These are phyloP conservation scores for Botryosphaeria dothidea DNA, from an alignment of 2,329 filamentous ascomycete species.

Conservation along the genomic window DNA sequence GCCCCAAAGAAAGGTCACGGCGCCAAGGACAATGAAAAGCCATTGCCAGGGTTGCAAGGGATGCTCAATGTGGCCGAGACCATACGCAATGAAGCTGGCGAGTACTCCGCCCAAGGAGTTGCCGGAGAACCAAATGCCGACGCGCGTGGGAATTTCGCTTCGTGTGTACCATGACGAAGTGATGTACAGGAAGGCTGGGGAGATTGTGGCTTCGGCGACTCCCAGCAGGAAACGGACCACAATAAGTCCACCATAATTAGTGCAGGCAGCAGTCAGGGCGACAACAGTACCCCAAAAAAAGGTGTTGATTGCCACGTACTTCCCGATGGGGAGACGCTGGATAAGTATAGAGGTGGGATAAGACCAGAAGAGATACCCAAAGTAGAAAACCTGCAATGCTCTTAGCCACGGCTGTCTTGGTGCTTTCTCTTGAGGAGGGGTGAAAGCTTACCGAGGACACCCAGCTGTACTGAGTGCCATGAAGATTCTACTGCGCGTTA, in stretches of 20 bases:
- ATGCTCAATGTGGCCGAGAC: conserved; percentile 14
- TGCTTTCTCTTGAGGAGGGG: too few relatives aligned
- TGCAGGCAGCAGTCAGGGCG: conserved; percentile 29
- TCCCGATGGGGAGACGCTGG: conserved; percentile 49
- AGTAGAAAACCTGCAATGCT: conserved; percentile 43
- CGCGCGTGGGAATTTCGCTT: conserved; percentile 47
- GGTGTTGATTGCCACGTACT: conserved; percentile 50
- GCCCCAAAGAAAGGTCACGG: conserved; percentile 47
- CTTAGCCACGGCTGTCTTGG: not conserved
- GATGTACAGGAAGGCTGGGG: conserved; percentile 29
- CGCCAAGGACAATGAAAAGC: conserved; percentile 49
- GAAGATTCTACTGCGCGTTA: conserved; percentile 38
- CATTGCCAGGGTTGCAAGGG: conserved; percentile 45
- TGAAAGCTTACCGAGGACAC: conserved; percentile 50
- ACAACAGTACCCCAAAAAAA: conserved; percentile 55
- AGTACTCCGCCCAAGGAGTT: conserved; percentile 55
- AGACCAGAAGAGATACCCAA: conserved; percentile 53
- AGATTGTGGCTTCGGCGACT: conserved; percentile 27
- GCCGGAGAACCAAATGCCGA: conserved; percentile 46
- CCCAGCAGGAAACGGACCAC: conserved; percentile 33
- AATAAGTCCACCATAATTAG: conserved; percentile 29
- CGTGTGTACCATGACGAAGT: conserved; percentile 27
- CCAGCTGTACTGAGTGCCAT: conserved; percentile 16
- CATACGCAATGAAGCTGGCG: conserved; percentile 26
- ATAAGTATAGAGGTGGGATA: conserved; percentile 54